Conservation (phyloP, 306 rosid species). For the Cicer pinnatifidum region DNA sequence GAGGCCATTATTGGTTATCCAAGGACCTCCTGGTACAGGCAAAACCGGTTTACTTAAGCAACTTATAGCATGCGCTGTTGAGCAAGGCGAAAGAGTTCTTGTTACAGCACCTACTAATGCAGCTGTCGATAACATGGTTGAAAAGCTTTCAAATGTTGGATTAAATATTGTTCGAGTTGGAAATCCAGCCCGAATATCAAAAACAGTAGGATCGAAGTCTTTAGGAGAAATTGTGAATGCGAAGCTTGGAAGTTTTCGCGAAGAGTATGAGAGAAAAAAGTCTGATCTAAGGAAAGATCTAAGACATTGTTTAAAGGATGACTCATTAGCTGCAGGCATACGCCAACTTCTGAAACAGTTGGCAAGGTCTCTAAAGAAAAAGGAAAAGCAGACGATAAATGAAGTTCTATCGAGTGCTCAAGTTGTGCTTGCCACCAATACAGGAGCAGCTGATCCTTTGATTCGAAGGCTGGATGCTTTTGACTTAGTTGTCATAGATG, state of each 20-base stretch:
- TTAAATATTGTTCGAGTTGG: slow-evolving; percentile 78
- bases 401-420: slow-evolving; percentile 76
- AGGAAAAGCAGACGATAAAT: slow-evolving; percentile 74
- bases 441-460: slow-evolving; percentile 83
- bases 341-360: slow-evolving; percentile 85
- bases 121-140: slow-evolving; percentile 86
- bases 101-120: slow-evolving; percentile 90
- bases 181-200: slow-evolving; percentile 80
- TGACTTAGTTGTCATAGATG: slow-evolving; percentile 83
- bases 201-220: slow-evolving; percentile 70
- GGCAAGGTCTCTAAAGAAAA: slow-evolving; percentile 68
- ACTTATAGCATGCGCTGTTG: slow-evolving; percentile 64
- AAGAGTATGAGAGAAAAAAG: slow-evolving; percentile 80
- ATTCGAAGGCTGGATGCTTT: slow-evolving; percentile 65
- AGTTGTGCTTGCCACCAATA: slow-evolving; percentile 86
- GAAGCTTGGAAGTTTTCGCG: slow-evolving; percentile 61
- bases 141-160: slow-evolving; percentile 65
- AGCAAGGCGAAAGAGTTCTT: slow-evolving; percentile 82
- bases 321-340: slow-evolving; percentile 84
- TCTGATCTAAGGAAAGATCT: slow-evolving; percentile 80
- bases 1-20: slow-evolving; percentile 74
- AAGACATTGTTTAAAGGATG: slow-evolving; percentile 73
- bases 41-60: slow-evolving; percentile 82
- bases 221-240: slow-evolving; percentile 74
- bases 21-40: slow-evolving; percentile 93